phyloP scores from a whole-genome alignment of 2,329 filamentous ascomycete species.

The Emergomyces orientalis region DNA sequence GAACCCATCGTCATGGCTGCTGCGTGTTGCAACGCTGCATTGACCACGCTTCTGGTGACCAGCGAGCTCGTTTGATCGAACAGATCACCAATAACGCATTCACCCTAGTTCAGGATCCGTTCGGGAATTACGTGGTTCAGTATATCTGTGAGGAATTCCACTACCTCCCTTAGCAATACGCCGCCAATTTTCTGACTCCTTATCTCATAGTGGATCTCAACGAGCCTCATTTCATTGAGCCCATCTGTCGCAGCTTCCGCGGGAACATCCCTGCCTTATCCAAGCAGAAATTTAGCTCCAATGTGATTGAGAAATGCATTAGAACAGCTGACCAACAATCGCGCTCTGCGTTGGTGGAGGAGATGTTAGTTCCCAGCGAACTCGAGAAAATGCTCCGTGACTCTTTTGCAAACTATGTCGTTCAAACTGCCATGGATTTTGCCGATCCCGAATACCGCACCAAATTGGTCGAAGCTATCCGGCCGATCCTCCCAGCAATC shows the following conservation, averaged over 20 bases:
- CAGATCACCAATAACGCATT: slow-evolving; percentile 86
- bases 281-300: slow-evolving; percentile 98
- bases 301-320: slow-evolving; percentile 94
- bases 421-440: slow-evolving; percentile 90
- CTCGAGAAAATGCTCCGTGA: slow-evolving; percentile 85
- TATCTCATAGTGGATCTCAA: slow-evolving; percentile 59
- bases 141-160: slow-evolving; percentile 55
- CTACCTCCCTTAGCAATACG: too few species aligned
- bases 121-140: slow-evolving; percentile 97
- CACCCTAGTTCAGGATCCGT: slow-evolving; percentile 85
- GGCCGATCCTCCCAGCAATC: slow-evolving; percentile 73
- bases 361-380: slow-evolving; percentile 61
- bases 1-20: slow-evolving; percentile 94
- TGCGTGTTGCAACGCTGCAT: slow-evolving; percentile 98
- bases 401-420: slow-evolving; percentile 93
- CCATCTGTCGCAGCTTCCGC: slow-evolving; percentile 71
- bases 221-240: slow-evolving; percentile 78
- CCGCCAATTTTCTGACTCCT: background rate
- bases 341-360: slow-evolving; percentile 73
- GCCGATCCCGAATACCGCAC: slow-evolving; percentile 63
- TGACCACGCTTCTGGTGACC: slow-evolving; percentile 82
- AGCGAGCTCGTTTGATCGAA: slow-evolving; percentile 77
- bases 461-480: slow-evolving; percentile 72
- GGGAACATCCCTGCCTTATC: slow-evolving; percentile 64
- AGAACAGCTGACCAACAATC: slow-evolving; percentile 68